These are phyloP conservation scores for Microglena sp. DNA, from an alignment of 139 green algal species.

Conservation along the genomic window DNA sequence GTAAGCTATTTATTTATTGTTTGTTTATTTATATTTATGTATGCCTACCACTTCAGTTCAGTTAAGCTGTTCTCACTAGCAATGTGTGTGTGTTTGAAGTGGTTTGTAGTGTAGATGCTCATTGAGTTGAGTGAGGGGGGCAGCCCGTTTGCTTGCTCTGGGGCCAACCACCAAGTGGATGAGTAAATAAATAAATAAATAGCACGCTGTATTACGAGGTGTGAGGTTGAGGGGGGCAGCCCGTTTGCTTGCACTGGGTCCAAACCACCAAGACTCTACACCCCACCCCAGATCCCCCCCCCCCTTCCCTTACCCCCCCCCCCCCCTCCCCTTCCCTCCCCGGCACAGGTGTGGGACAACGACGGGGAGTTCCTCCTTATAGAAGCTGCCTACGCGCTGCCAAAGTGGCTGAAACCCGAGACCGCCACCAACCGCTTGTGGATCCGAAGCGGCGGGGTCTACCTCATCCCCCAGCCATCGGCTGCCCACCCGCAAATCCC, in stretches of 20 bases:
- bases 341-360: constrained; percentile 69
- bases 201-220: too few relatives aligned
- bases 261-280: not conserved
- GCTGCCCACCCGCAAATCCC: not conserved
- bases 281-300: not conserved
- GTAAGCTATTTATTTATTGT: too few relatives aligned
- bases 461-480: constrained; percentile 56
- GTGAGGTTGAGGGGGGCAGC: too few relatives aligned
- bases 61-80: too few relatives aligned
- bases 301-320: not conserved
- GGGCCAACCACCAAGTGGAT: not conserved
- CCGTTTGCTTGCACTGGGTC: not conserved
- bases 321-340: not conserved
- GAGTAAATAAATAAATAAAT: too few relatives aligned
- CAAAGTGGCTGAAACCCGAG: constrained; percentile 70
- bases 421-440: constrained; percentile 58
- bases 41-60: too few relatives aligned
- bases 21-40: too few relatives aligned
- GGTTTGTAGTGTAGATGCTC: too few relatives aligned
- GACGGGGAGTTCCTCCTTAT: constrained; percentile 96
- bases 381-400: constrained; percentile 77
- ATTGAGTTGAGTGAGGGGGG: too few relatives aligned
- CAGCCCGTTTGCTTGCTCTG: not conserved
- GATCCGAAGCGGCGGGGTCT: constrained; percentile 49
- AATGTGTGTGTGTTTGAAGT: too few relatives aligned